phyloP scores from a whole-genome alignment of 116 monocot genomes.

The Papilionanthe hybrid region DNA sequence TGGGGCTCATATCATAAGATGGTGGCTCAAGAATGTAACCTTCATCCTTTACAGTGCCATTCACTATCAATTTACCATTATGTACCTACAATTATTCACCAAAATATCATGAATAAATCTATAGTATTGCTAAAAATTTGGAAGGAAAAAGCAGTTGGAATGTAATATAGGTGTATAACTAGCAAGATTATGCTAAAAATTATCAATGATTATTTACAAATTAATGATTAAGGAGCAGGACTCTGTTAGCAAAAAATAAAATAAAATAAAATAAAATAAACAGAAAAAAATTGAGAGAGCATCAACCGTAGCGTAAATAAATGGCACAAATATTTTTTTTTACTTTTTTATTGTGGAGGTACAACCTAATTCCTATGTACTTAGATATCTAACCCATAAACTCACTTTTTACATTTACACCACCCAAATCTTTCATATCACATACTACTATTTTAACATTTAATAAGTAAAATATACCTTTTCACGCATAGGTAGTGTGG shows the following conservation, averaged over 20 bases:
- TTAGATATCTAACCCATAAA: too few relatives aligned
- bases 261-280: too few relatives aligned
- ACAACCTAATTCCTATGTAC: too few relatives aligned
- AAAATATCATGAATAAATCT: not conserved
- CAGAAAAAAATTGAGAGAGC: not conserved
- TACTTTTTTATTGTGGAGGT: too few relatives aligned
- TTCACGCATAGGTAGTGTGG: too few relatives aligned
- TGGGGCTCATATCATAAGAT: conserved; percentile 82
- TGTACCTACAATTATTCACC: conserved; percentile 61
- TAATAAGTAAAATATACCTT: too few relatives aligned
- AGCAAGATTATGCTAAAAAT: not conserved
- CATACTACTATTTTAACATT: too few relatives aligned
- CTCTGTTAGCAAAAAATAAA: too few relatives aligned
- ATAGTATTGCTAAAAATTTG: not conserved
- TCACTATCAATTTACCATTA: conserved; percentile 93
- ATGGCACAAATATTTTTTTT: too few relatives aligned
- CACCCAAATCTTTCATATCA: too few relatives aligned
- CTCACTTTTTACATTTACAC: too few relatives aligned
- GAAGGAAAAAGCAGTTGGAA: not conserved
- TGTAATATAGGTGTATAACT: not conserved
- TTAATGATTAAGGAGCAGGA: not conserved
- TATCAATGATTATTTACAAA: not conserved
- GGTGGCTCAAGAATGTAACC: conserved; percentile 90
- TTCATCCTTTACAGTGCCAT: conserved; percentile 70
- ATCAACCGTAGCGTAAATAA: too few relatives aligned